Evolutionary conservation across 2,329 filamentous ascomycete genomes (phyloP).

Genomic region (Xylaria sp.): DNA sequence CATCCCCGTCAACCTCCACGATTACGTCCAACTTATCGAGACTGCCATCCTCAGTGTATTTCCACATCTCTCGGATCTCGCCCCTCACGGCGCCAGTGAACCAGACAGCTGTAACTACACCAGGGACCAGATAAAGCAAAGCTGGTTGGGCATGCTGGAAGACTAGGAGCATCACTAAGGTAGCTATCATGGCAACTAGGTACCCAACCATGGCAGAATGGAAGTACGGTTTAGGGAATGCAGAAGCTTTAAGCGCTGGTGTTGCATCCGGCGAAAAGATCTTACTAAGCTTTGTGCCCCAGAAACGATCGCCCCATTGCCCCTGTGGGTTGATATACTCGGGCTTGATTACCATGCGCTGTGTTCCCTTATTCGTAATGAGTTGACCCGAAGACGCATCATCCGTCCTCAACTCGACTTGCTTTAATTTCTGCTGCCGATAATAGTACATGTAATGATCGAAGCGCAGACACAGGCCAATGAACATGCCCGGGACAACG

Average conservation of each 20-base stretch:
- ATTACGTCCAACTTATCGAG: slow-evolving; percentile 66
- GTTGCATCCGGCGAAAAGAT: slow-evolving; percentile 48
- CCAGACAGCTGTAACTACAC: slow-evolving; percentile 81
- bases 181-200: slow-evolving; percentile 78
- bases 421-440: slow-evolving; percentile 65
- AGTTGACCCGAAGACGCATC: slow-evolving; percentile 49
- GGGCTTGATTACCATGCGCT: slow-evolving; percentile 62
- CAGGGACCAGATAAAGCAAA: slow-evolving; percentile 90
- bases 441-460: slow-evolving; percentile 88
- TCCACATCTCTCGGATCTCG: slow-evolving; percentile 81
- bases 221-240: slow-evolving; percentile 89
- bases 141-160: slow-evolving; percentile 89
- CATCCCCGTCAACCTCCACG: slow-evolving; percentile 64
- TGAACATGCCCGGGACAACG: slow-evolving; percentile 89
- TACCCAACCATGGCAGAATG: slow-evolving; percentile 81
- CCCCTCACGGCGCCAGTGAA: slow-evolving; percentile 76
- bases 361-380: slow-evolving; percentile 52
- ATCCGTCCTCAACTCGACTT: slow-evolving; percentile 51
- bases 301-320: slow-evolving; percentile 85
- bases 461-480: slow-evolving; percentile 88
- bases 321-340: slow-evolving; percentile 71
- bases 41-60: slow-evolving; percentile 79
- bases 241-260: slow-evolving; percentile 54
- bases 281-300: slow-evolving; percentile 63
- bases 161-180: slow-evolving; percentile 79